These are phyloP conservation scores for Eragrostis tef DNA, from an alignment of 202 grass and related monocot genomes.

Conservation along the genomic window DNA sequence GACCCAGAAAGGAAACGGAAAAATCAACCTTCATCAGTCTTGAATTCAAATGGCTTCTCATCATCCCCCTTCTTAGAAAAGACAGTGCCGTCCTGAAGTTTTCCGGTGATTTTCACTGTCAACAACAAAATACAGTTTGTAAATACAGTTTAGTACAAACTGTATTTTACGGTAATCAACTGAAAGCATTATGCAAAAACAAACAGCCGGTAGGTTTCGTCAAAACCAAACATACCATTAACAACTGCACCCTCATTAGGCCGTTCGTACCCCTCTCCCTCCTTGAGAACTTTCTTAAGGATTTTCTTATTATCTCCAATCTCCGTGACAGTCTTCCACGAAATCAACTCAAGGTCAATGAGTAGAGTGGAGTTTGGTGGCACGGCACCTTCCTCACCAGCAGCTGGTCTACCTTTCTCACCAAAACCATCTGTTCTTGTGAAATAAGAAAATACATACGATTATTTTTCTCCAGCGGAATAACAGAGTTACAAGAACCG, in stretches of 20 bases:
- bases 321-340: slow-evolving; percentile 90
- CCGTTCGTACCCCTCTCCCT: slow-evolving; percentile 82
- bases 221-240: slow-evolving; percentile 59
- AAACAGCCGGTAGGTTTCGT: background rate
- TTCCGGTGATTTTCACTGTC: slow-evolving; percentile 85
- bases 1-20: background rate
- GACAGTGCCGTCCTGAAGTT: slow-evolving; percentile 75
- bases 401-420: slow-evolving; percentile 71
- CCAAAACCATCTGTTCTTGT: slow-evolving; percentile 73
- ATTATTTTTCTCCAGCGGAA: background rate
- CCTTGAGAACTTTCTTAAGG: slow-evolving; percentile 84
- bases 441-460: background rate
- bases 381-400: slow-evolving; percentile 55
- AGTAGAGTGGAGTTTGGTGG: slow-evolving; percentile 70
- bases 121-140: slow-evolving; percentile 34
- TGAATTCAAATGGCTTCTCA: slow-evolving; percentile 74
- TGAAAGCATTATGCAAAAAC: background rate
- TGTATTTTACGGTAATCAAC: background rate
- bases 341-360: slow-evolving; percentile 78
- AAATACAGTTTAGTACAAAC: background rate
- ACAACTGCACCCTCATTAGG: slow-evolving; percentile 85
- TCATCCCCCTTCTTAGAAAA: slow-evolving; percentile 83
- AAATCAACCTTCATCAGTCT: slow-evolving; percentile 81
- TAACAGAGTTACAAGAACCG: background rate
- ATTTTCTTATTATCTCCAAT: slow-evolving; percentile 98